Percentiles rank a stretch among this genome's conserved stretches.
Evolutionary conservation across 2,329 filamentous ascomycete genomes (phyloP).

Genomic region (Gyromitra esculenta): DNA sequence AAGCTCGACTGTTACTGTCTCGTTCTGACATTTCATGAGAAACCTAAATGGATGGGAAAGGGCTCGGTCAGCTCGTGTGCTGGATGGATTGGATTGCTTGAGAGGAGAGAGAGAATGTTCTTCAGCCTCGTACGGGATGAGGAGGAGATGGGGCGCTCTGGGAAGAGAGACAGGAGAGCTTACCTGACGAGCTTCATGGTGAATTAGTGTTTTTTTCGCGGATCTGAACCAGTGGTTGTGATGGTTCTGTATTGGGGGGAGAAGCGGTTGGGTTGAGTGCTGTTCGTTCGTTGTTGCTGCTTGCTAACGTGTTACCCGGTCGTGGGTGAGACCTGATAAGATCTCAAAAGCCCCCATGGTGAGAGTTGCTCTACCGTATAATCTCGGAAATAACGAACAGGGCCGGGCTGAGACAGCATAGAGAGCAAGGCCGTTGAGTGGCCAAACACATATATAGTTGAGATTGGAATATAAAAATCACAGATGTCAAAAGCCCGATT

Average conservation of each 20-base stretch:
- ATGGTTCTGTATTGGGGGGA: slow-evolving; percentile 21
- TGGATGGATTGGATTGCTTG: slow-evolving; percentile 44
- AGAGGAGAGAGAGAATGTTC: slow-evolving; percentile 40
- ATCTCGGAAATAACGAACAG: too few relatives aligned
- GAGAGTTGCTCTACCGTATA: too few relatives aligned
- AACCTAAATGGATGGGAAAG: slow-evolving; percentile 70
- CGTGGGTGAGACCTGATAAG: slow-evolving; percentile 14
- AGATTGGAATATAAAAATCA: too few relatives aligned
- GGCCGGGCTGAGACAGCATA: too few relatives aligned
- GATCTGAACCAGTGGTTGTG: slow-evolving; percentile 21
- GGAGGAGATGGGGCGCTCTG: slow-evolving; percentile 57
- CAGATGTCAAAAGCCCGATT: too few relatives aligned
- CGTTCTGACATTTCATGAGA: slow-evolving; percentile 98
- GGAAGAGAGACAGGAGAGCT: slow-evolving; percentile 60
- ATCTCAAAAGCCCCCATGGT: not conserved
- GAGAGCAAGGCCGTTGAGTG: too few relatives aligned
- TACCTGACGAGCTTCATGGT: slow-evolving; percentile 98
- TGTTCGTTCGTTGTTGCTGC: slow-evolving; percentile 20
- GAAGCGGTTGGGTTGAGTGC: slow-evolving; percentile 20
- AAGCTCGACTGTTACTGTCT: slow-evolving; percentile 97
- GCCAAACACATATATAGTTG: too few relatives aligned
- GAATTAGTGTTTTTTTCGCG: slow-evolving; percentile 54
- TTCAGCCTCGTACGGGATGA: slow-evolving; percentile 59
- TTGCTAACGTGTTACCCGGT: slow-evolving; percentile 4
- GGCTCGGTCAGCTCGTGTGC: slow-evolving; percentile 55